phyloP scores from a whole-genome alignment of 1,284 basidiomycete genomes.

The Xerocomus minutiporus region DNA sequence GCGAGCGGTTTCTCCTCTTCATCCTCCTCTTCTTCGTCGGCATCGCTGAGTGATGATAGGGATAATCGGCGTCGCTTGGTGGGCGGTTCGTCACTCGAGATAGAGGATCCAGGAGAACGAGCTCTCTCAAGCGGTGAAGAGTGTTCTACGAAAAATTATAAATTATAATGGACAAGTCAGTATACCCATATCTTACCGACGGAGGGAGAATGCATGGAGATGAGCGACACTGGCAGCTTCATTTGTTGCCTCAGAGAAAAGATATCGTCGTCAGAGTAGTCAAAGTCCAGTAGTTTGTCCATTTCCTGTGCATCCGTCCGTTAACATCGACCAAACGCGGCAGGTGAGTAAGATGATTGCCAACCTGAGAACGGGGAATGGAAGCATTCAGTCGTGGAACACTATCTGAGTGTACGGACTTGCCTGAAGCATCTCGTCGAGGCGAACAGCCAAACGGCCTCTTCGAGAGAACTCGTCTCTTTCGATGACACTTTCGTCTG shows the following conservation, averaged over 20 bases:
- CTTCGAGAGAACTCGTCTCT: conserved; percentile 64
- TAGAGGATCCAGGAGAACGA: conserved; percentile 55
- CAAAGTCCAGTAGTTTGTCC: conserved; percentile 72
- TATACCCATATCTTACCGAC: conserved; percentile 22
- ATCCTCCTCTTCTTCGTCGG: conserved; percentile 33
- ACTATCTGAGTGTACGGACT: conserved; percentile 21
- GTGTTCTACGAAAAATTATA: conserved; percentile 25
- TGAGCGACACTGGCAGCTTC: conserved; percentile 45
- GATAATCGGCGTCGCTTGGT: conserved; percentile 50
- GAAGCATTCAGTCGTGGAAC: conserved; percentile 13
- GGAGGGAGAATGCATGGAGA: conserved; percentile 38
- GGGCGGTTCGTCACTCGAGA: conserved; percentile 48
- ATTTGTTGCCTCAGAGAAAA: conserved; percentile 72
- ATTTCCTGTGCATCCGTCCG: conserved; percentile 52
- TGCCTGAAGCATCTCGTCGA: conserved; percentile 85
- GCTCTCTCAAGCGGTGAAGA: conserved; percentile 34
- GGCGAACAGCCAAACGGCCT: conserved; percentile 71
- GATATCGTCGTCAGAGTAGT: conserved; percentile 68
- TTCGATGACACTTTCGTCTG: conserved; percentile 54
- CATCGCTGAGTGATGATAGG: conserved; percentile 44
- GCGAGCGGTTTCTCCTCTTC: conserved; percentile 63
- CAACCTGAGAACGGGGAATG: conserved; percentile 21
- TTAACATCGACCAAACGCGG: conserved; percentile 18
- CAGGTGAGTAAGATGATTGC: conserved; percentile 16
- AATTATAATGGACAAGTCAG: conserved; percentile 18